A percentile compares a stretch with the other conserved stretches of the same genome.
These are phyloP conservation scores for Tephrocybe sp. DNA, from an alignment of 768 basidiomycete genomes.

Conservation along the genomic window DNA sequence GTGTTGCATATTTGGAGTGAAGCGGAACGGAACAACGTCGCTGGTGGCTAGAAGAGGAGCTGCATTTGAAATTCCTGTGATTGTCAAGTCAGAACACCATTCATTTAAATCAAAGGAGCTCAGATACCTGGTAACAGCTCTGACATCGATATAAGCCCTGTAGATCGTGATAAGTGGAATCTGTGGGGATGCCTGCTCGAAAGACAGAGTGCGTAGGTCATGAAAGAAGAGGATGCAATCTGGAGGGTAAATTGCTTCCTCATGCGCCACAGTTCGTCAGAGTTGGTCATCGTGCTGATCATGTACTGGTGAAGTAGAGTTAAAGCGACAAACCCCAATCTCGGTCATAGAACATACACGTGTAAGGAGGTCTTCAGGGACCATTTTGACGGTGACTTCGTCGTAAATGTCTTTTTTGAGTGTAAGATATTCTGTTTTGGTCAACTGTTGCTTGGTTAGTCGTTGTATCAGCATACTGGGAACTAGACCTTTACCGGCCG, in stretches of 20 bases:
- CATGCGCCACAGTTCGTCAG: slow-evolving; percentile 92
- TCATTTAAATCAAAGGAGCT: neutral
- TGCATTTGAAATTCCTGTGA: slow-evolving; percentile 38
- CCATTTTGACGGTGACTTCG: slow-evolving; percentile 81
- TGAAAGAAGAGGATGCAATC: slow-evolving; percentile 83
- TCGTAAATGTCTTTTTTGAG: slow-evolving; percentile 85
- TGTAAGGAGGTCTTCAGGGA: slow-evolving; percentile 84
- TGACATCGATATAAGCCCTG: slow-evolving; percentile 89
- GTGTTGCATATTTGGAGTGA: slow-evolving; percentile 94
- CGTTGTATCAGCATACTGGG: neutral
- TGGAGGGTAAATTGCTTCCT: slow-evolving; percentile 95
- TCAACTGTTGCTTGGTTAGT: slow-evolving; percentile 38
- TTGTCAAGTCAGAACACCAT: neutral
- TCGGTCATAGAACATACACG: slow-evolving; percentile 49
- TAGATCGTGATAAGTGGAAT: slow-evolving; percentile 86
- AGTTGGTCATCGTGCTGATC: slow-evolving; percentile 76
- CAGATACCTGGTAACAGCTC: slow-evolving; percentile 80
- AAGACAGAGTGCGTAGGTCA: slow-evolving; percentile 85
- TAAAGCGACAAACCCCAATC: neutral
- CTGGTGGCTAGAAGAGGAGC: slow-evolving; percentile 68
- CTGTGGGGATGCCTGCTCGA: slow-evolving; percentile 80
- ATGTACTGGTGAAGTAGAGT: slow-evolving; percentile 67
- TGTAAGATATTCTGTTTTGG: slow-evolving; percentile 62
- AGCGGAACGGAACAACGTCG: slow-evolving; percentile 94
- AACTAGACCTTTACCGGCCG: slow-evolving; percentile 36